Evolutionary conservation across 1,284 basidiomycete species (phyloP), one percentile per base, ranked within the genome.

Genomic region (Cutaneotrichosporon daszewskae): DNA sequence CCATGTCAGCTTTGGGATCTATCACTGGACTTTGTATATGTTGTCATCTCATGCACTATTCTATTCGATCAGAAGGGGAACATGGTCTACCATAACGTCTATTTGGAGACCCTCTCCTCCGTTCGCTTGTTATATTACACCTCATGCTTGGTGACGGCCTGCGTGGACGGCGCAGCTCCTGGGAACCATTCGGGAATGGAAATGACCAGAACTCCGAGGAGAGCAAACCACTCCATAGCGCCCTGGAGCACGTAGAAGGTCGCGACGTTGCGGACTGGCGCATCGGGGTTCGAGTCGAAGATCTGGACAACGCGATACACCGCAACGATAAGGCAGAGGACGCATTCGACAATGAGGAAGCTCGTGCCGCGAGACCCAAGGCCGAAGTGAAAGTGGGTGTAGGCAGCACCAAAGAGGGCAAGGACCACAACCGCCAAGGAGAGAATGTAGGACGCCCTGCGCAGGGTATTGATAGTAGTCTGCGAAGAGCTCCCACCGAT

Each of bases 181-280:
- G 50, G 50, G 32, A 45, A 52, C 42, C 27, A 36, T 3, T 26
- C 24, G 46, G 35, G 35, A n/a, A 52, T 12, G 43, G 39, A 39
- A 32, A 52, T 28, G 5, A 36, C 43, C 8, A 52, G 22, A 12
- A 52, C 26, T 6, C 29, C n/a, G 16, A 18, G 6, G 32, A 42
- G 19, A 18, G 36, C 36, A 37, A 45, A 3, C 13, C 38, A 33
- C 33, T 52, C 50, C 13, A 32, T 26, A 0, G 40, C 23, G 14
- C 24, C 44, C 39, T 60, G 54, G 37, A 57, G 36, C 27, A 56
- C 31, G 50, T 54, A 63, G 47, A 61, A 63, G 2, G 52, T 47
- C 1, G 43, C 40, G 14, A 14, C 24, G 9, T 43, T 43, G 24
- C 49, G 45, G 14, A 54, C 47, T 2, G 50, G 26, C 3, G 43